Evolutionary conservation across 805 yeast species (phyloP).

Genomic region (Lachancea thermotolerans): DNA sequence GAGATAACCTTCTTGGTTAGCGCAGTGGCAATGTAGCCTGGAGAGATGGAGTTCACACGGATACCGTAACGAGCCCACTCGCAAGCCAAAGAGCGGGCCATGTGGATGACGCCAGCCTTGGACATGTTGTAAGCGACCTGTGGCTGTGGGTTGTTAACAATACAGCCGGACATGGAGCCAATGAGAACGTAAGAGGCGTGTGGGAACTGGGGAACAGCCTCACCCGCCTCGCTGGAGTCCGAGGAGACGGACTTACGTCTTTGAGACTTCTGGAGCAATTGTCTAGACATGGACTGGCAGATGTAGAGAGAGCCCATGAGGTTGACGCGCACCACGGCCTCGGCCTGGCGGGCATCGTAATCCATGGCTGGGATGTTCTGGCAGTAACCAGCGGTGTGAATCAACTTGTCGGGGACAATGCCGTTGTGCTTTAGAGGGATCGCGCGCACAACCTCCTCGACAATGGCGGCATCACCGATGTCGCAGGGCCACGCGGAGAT

Average conservation of each 20-base stretch:
- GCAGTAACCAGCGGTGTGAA: slow-evolving; percentile 81
- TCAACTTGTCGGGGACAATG: slow-evolving; percentile 53
- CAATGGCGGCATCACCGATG: slow-evolving; percentile 57
- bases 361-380: slow-evolving; percentile 74
- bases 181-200: slow-evolving; percentile 50
- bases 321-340: slow-evolving; percentile 61
- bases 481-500: slow-evolving; percentile 67
- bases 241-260: slow-evolving; percentile 48
- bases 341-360: slow-evolving; percentile 66
- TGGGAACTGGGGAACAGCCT: slow-evolving; percentile 25
- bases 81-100: slow-evolving; percentile 66
- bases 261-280: slow-evolving; percentile 12
- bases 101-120: slow-evolving; percentile 80
- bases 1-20: slow-evolving; percentile 66
- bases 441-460: slow-evolving; percentile 46
- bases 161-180: slow-evolving; percentile 76
- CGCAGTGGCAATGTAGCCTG: slow-evolving; percentile 77
- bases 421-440: slow-evolving; percentile 52
- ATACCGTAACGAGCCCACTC: slow-evolving; percentile 77
- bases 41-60: slow-evolving; percentile 71
- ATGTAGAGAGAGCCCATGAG: slow-evolving; percentile 69
- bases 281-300: slow-evolving; percentile 21
- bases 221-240: slow-evolving; percentile 38
- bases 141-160: slow-evolving; percentile 74
- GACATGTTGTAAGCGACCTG: slow-evolving; percentile 79